Percentiles rank a stretch among this genome's conserved stretches.
phyloP scores from a whole-genome alignment of 495 filamentous ascomycete genomes.

The Stereocaulon alpinum region DNA sequence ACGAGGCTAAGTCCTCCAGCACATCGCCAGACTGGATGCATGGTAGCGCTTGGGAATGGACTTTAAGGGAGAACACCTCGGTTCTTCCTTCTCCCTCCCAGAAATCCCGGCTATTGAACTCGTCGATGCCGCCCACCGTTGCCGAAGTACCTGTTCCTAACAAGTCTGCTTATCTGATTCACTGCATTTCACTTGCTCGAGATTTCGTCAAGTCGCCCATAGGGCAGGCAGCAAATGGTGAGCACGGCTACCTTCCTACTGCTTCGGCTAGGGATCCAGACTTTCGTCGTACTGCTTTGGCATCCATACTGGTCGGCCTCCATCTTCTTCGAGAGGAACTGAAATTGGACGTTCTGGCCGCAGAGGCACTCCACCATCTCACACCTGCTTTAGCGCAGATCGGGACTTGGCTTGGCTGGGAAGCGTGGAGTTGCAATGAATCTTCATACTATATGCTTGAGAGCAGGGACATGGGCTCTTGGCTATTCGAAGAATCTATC shows the following conservation, averaged over 20 bases:
- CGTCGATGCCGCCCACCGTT: neutral
- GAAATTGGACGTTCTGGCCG: conserved; percentile 62
- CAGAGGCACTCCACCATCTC: conserved; percentile 48
- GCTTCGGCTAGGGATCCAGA: conserved; percentile 41
- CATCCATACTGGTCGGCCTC: conserved; percentile 62
- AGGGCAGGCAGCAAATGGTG: conserved; percentile 41
- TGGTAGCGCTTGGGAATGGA: conserved; percentile 63
- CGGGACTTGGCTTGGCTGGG: conserved; percentile 76
- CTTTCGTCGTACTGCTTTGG: conserved; percentile 48
- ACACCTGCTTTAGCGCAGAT: conserved; percentile 69
- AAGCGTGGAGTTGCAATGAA: conserved; percentile 48
- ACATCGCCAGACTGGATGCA: conserved; percentile 55
- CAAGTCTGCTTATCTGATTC: conserved; percentile 30
- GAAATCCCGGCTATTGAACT: neutral
- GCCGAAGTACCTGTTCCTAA: conserved; percentile 12
- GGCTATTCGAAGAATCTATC: conserved; percentile 48
- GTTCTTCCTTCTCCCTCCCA: conserved; percentile 11
- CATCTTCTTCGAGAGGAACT: conserved; percentile 83
- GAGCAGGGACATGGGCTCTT: conserved; percentile 48
- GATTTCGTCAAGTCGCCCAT: conserved; percentile 49
- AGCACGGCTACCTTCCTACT: conserved; percentile 53
- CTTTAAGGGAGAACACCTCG: conserved; percentile 41
- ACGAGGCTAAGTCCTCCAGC: conserved; percentile 46
- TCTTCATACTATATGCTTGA: conserved; percentile 60
- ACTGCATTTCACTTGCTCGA: conserved; percentile 36